Evolutionary conservation across 129 eudicot species (phyloP).

Genomic region (Chrysanthemum seticuspe): DNA sequence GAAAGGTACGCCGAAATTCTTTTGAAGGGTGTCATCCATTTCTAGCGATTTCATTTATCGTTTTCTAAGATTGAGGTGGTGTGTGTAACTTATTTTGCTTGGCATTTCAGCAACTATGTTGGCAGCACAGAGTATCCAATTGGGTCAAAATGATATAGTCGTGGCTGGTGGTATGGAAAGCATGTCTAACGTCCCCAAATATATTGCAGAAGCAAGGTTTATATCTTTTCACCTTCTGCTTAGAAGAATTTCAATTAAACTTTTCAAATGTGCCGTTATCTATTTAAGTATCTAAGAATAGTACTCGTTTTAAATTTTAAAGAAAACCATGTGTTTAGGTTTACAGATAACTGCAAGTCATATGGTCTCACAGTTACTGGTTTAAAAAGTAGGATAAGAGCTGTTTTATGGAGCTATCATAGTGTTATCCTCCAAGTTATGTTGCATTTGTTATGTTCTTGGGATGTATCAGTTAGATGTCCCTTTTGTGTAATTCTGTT

Average conservation of each 20-base stretch:
- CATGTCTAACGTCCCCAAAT: slow-evolving; percentile 98
- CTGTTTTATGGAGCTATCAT: not conserved
- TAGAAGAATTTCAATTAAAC: not conserved
- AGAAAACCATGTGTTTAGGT: too few species aligned
- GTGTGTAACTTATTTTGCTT: slow-evolving; percentile 20
- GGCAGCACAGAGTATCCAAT: slow-evolving; percentile 95
- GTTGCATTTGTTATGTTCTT: not conserved
- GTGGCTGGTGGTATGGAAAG: slow-evolving; percentile 99
- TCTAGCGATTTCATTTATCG: not conserved
- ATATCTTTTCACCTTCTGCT: slow-evolving; percentile 12
- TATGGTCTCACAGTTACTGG: slow-evolving; percentile 9
- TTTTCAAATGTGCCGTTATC: not conserved
- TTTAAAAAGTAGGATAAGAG: slow-evolving; percentile 1
- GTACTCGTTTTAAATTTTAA: not conserved
- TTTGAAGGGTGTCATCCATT: not conserved
- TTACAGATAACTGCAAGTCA: not conserved
- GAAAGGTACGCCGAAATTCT: slow-evolving; percentile 60
- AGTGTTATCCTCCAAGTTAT: slow-evolving; percentile 6
- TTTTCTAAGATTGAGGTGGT: not conserved
- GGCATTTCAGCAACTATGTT: slow-evolving; percentile 85
- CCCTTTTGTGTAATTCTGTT: not conserved
- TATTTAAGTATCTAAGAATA: slow-evolving; percentile 3
- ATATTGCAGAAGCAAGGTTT: slow-evolving; percentile 89
- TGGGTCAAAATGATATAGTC: slow-evolving; percentile 85
- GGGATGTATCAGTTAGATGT: slow-evolving; percentile 15